Evolutionary conservation across 2,329 filamentous ascomycete species (phyloP).

Genomic region (Plectosphaerella sp.): DNA sequence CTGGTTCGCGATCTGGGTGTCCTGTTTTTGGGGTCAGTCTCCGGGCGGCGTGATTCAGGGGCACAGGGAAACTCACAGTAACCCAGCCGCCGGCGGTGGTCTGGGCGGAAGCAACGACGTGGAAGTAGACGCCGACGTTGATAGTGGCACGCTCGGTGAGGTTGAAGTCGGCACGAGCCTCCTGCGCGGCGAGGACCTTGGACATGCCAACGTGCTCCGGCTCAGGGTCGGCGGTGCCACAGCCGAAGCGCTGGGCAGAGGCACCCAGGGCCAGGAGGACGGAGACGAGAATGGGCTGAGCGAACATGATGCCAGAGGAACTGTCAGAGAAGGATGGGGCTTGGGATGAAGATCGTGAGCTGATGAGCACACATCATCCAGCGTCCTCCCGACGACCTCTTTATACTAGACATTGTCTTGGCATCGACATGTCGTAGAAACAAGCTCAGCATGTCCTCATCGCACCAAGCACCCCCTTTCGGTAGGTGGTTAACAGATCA

Average conservation of each 20-base stretch:
- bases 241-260: background rate
- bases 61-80: slow-evolving; percentile 18
- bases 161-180: background rate
- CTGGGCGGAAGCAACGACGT: slow-evolving; percentile 23
- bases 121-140: slow-evolving; percentile 18
- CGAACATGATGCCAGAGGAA: background rate
- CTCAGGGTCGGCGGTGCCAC: background rate
- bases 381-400: background rate
- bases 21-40: slow-evolving; percentile 16
- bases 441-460: background rate
- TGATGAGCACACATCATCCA: background rate
- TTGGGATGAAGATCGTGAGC: background rate
- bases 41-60: background rate
- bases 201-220: background rate
- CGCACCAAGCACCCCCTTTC: background rate
- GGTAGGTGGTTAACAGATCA: background rate
- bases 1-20: slow-evolving; percentile 31
- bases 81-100: slow-evolving; percentile 26
- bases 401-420: background rate
- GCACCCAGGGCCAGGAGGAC: background rate
- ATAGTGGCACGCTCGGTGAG: background rate
- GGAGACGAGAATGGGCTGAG: background rate
- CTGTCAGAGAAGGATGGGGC: background rate
- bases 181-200: background rate
- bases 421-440: background rate